Percentiles rank a stretch among this genome's conserved stretches.
phyloP scores from a whole-genome alignment of 345 rosid species.

The Conringia planisiliqua region DNA sequence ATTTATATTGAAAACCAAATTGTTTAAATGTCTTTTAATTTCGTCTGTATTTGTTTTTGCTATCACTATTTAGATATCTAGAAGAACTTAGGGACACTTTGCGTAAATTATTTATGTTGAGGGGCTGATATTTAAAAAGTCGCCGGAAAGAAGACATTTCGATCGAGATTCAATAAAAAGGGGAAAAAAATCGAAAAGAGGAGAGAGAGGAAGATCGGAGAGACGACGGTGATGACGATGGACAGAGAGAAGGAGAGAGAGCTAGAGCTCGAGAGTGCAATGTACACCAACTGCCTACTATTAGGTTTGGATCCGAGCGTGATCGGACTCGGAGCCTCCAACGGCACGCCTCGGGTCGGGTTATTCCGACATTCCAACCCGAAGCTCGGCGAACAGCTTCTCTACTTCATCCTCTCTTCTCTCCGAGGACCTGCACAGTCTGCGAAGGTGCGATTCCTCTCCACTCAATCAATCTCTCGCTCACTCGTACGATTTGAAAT shows the following conservation, averaged over 20 bases:
- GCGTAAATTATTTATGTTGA: background rate
- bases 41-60: too few relatives aligned
- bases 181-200: constrained; percentile 1
- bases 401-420: constrained; percentile 94
- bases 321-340: constrained; percentile 85
- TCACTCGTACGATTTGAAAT: constrained; percentile 9
- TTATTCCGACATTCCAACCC: constrained; percentile 99
- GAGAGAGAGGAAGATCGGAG: constrained; percentile 23
- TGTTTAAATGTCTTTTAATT: too few relatives aligned
- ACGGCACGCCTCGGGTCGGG: constrained; percentile 83
- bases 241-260: constrained; percentile 99
- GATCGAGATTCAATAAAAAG: constrained; percentile 38
- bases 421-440: constrained; percentile 98
- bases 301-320: constrained; percentile 92
- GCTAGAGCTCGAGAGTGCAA: constrained; percentile 97
- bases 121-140: constrained; percentile 28
- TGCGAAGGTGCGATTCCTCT: constrained; percentile 57
- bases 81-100: background rate
- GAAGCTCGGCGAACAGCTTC: constrained; percentile 98
- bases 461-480: constrained; percentile 5
- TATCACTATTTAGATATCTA: background rate
- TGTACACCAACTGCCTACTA: constrained; percentile 95
- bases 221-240: constrained; percentile 76
- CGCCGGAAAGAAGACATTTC: constrained; percentile 32
- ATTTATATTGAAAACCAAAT: too few relatives aligned